Percentiles rank a stretch among this genome's conserved stretches.
These are phyloP conservation scores for Yarrowia keelungensis DNA, from an alignment of 805 yeast genomes.

Conservation along the genomic window DNA sequence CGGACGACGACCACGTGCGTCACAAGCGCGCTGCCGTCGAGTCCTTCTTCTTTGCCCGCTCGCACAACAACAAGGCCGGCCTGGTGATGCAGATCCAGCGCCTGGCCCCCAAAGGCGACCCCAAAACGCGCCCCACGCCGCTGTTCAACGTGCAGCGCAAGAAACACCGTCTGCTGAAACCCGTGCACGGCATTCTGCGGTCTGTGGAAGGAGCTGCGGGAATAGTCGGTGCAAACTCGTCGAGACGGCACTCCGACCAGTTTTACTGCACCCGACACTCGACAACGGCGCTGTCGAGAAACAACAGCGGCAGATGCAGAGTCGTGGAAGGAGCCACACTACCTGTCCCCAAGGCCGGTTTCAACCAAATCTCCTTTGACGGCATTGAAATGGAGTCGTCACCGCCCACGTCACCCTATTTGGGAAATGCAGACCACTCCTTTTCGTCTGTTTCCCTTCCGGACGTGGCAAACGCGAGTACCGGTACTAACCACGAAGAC, in stretches of 20 bases:
- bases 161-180: slow-evolving; percentile 28
- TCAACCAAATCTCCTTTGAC: slow-evolving; percentile 27
- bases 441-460: slow-evolving; percentile 6
- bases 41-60: slow-evolving; percentile 27
- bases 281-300: slow-evolving; percentile 2
- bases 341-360: slow-evolving; percentile 11
- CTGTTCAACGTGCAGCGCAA: slow-evolving; percentile 36
- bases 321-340: slow-evolving; percentile 21
- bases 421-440: neutral
- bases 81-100: slow-evolving; percentile 34
- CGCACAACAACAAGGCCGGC: slow-evolving; percentile 26
- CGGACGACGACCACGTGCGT: slow-evolving; percentile 11
- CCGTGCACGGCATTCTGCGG: slow-evolving; percentile 32
- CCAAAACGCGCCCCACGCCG: slow-evolving; percentile 23
- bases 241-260: slow-evolving; percentile 28
- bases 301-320: slow-evolving; percentile 2
- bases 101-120: slow-evolving; percentile 4
- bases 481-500: neutral
- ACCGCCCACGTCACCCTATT: slow-evolving; percentile 8
- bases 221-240: slow-evolving; percentile 31
- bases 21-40: slow-evolving; percentile 15
- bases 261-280: slow-evolving; percentile 31
- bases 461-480: neutral
- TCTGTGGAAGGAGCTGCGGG: slow-evolving; percentile 34
- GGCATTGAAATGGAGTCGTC: slow-evolving; percentile 28